These are phyloP conservation scores for Rhizopus arrhizus DNA, from an alignment of 371 early-diverging fungal species.

Conservation along the genomic window DNA sequence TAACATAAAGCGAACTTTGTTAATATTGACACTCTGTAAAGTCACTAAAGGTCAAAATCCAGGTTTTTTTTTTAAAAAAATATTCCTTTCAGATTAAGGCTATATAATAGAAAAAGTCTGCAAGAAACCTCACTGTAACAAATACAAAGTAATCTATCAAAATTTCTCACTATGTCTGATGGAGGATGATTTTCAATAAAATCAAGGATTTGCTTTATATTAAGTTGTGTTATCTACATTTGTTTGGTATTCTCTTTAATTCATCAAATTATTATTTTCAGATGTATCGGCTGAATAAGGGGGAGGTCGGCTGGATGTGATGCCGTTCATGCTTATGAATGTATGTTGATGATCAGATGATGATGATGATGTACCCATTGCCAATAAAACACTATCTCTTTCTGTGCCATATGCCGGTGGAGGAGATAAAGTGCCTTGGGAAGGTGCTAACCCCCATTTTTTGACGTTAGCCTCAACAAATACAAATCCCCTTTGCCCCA, in stretches of 20 bases:
- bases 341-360: not conserved
- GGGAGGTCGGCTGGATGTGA: constrained; percentile 11
- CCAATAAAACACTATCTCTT: constrained; percentile 54
- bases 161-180: no score
- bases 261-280: not conserved
- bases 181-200: no score
- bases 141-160: no score
- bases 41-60: no score
- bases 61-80: no score
- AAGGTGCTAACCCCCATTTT: constrained; percentile 79
- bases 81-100: no score
- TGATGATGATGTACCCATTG: constrained; percentile 8
- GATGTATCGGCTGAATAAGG: constrained; percentile 7
- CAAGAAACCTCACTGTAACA: no score
- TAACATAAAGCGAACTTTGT: no score
- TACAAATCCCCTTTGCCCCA: constrained; percentile 63
- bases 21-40: no score
- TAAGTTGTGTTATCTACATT: constrained; percentile 2
- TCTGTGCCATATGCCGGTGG: constrained; percentile 69
- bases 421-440: constrained; percentile 69
- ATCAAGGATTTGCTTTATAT: no score
- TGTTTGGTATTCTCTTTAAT: not conserved
- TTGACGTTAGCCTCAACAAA: constrained; percentile 84
- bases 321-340: constrained; percentile 19
- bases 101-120: no score